Evolutionary conservation across 2,329 filamentous ascomycete species (phyloP), one percentile per base, ranked within the genome.

Genomic region (Leptographium lundbergii): DNA sequence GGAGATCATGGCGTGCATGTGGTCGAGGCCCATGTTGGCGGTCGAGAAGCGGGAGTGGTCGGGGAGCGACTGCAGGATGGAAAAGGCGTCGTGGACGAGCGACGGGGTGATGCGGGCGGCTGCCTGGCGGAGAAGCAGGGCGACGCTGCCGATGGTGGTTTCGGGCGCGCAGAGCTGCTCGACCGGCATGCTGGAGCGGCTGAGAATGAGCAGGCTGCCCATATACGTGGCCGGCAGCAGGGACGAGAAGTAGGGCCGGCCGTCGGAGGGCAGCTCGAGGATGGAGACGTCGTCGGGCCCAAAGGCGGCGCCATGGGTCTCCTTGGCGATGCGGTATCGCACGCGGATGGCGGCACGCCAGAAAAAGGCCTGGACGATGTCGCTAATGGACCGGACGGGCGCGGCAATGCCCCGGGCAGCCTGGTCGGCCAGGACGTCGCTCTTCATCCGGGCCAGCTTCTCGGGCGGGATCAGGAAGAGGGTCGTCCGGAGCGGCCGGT

Each of bases 1-100:
- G 22, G 56, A 57, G 36, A 57, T 57, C 56, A 57, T 57, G 6
- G 56, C 56, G 25, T 57, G 48, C 56, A 57, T 42, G 10, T 57
- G 56, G n/a, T 53, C 56, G 48, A 57, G 34, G 24, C 56, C 56
- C 56, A 57, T 57, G 36, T 57, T 57, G 22, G 56, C 56, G 3
- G 56, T 57, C 7, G 56, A 57, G 56, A 57, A 57, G 22, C 56
- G 56, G 17, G 19, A 29, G 48, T 57, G 56, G 34, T 57, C 56
- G 1, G 47, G 47, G 45, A 57, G 56, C 3, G 56, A 22, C 32
- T 29, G 50, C 48, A 57, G 50, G 9, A 57, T 5, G 13, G 48
- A 17, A 11, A 53, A 45, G 22, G 48, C 56, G 19, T 57, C 56
- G 25, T 57, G 56, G 11, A 57, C 50, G 32, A 45, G 32, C 19